phyloP scores from a whole-genome alignment of 1,284 basidiomycete genomes.

The Meripilus lineatus region DNA sequence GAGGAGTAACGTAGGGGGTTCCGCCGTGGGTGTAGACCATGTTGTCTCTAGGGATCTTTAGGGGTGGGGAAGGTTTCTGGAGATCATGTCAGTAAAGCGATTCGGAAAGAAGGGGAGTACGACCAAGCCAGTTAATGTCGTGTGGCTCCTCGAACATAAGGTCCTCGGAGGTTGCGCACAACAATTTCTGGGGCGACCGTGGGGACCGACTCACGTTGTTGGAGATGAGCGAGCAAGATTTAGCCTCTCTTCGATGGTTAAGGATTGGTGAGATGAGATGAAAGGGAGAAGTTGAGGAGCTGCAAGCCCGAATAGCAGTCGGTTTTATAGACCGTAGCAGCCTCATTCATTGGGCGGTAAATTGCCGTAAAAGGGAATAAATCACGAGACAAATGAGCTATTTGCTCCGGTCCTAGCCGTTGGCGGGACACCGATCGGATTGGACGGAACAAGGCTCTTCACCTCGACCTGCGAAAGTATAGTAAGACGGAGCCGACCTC shows the following conservation, averaged over 20 bases:
- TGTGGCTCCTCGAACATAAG: not conserved
- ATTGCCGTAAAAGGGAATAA: not conserved
- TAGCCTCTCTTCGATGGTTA: not conserved
- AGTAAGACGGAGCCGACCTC: no score
- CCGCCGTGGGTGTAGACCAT: slow-evolving; percentile 64
- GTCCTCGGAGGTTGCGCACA: not conserved
- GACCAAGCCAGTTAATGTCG: not conserved
- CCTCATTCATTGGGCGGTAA: not conserved
- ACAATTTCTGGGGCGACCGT: not conserved
- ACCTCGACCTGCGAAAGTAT: no score
- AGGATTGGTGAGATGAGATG: not conserved
- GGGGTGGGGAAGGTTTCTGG: no score
- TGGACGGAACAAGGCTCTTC: no score
- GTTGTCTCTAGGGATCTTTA: slow-evolving; percentile 12
- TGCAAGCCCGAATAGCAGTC: not conserved
- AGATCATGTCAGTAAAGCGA: not conserved
- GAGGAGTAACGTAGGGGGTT: slow-evolving; percentile 79
- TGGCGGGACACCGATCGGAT: not conserved
- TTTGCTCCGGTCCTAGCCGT: not conserved
- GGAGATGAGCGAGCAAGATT: not conserved
- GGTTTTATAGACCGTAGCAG: not conserved
- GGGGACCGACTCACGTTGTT: not conserved
- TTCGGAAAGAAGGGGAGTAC: not conserved
- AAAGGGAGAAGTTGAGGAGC: not conserved
- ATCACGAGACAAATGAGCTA: not conserved